Conservation (phyloP, 2,329 filamentous ascomycete genomes). For the Niveomyces coronatus region DNA sequence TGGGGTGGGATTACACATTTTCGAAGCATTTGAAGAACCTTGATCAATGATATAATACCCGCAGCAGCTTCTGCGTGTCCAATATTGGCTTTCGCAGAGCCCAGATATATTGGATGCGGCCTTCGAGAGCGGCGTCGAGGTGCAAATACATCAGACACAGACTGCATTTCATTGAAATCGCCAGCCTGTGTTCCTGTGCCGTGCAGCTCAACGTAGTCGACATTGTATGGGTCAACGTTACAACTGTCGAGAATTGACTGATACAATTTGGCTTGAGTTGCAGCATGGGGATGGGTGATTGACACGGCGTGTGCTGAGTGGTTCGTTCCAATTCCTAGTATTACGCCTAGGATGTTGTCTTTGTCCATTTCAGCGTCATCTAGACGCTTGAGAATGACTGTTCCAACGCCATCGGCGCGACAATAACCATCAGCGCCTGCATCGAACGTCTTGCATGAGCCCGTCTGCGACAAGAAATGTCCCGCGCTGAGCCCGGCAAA, state of each 20-base stretch:
- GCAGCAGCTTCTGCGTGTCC: constrained; percentile 54
- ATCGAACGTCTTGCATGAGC: constrained; percentile 59
- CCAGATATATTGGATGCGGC: constrained; percentile 52
- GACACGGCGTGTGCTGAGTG: constrained; percentile 73
- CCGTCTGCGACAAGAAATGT: constrained; percentile 55
- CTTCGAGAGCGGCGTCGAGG: constrained; percentile 32
- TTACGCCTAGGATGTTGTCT: constrained; percentile 67
- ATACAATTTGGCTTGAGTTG: constrained; percentile 63
- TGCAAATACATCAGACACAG: constrained; percentile 50
- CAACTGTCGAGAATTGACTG: constrained; percentile 60
- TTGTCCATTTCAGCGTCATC: constrained; percentile 69
- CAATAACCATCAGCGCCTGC: constrained; percentile 75
- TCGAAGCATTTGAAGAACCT: constrained; percentile 55
- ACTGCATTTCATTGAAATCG: constrained; percentile 72
- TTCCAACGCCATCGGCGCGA: constrained; percentile 65
- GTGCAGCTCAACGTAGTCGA: constrained; percentile 84
- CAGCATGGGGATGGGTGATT: constrained; percentile 74
- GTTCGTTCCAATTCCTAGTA: constrained; percentile 67
- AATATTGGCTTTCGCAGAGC: constrained; percentile 54
- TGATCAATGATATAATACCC: constrained; percentile 51
- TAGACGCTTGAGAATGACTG: constrained; percentile 67
- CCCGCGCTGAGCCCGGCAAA: constrained; percentile 65
- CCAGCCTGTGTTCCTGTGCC: constrained; percentile 81
- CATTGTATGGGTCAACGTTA: constrained; percentile 63
- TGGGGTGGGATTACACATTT: constrained; percentile 55